phyloP scores from a whole-genome alignment of 1,284 basidiomycete genomes.

The Pterula multifida region DNA sequence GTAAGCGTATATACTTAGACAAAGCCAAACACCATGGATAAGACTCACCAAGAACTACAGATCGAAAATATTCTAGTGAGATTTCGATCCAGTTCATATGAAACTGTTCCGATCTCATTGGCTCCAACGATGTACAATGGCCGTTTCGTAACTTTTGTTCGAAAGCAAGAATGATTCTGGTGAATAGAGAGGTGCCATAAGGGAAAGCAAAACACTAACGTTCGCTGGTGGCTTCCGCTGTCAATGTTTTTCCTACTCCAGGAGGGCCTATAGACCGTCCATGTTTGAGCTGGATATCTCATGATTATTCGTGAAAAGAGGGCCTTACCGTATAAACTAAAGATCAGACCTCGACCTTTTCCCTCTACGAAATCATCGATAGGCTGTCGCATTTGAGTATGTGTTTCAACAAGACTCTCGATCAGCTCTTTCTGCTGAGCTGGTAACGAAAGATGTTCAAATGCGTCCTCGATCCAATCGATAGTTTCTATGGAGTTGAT shows the following conservation, averaged over 20 bases:
- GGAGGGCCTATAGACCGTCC: background rate
- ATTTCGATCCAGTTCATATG: slow-evolving; percentile 15
- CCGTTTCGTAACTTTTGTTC: slow-evolving; percentile 7
- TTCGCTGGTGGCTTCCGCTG: slow-evolving; percentile 17
- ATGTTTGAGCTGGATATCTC: no score
- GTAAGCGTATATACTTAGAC: no score
- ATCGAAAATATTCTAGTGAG: slow-evolving; percentile 16
- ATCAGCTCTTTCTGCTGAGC: slow-evolving; percentile 19
- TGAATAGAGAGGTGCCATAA: background rate
- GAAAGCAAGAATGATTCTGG: no score
- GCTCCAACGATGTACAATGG: slow-evolving; percentile 22
- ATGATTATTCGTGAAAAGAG: no score
- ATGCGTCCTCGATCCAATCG: slow-evolving; percentile 19
- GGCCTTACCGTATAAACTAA: background rate
- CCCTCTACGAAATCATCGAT: slow-evolving; percentile 21
- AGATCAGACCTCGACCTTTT: slow-evolving; percentile 13
- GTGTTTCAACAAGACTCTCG: slow-evolving; percentile 18
- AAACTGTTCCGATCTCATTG: slow-evolving; percentile 20
- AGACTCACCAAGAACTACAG: slow-evolving; percentile 12
- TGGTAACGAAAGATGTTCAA: slow-evolving; percentile 17
- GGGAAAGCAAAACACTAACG: slow-evolving; percentile 7
- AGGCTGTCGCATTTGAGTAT: slow-evolving; percentile 7
- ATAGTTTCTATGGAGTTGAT: slow-evolving; percentile 17
- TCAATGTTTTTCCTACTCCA: slow-evolving; percentile 16
- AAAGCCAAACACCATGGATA: no score